A percentile compares a stretch with the other conserved stretches of the same genome.
Evolutionary conservation across 179 eudicot genomes (phyloP).

Genomic region (Corrigiola litoralis): DNA sequence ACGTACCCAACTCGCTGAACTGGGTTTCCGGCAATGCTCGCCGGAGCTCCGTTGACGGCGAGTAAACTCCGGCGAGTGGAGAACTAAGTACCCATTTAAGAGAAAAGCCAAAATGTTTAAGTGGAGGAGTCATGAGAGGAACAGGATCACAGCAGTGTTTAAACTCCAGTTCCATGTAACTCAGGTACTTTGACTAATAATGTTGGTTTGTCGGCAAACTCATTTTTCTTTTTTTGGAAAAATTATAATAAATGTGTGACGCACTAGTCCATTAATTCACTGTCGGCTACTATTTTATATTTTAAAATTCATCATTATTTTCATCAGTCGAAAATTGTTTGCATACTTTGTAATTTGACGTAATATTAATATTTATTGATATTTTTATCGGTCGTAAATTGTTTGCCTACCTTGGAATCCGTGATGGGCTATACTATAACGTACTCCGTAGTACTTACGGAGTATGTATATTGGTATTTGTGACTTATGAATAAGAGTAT

Average conservation of each 20-base stretch:
- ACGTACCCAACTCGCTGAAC: background rate
- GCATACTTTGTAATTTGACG: no score
- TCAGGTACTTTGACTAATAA: constrained; percentile 38
- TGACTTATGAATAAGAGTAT: no score
- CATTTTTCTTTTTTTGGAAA: background rate
- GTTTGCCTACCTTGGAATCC: no score
- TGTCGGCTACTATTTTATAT: background rate
- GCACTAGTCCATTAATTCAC: background rate
- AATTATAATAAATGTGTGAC: background rate
- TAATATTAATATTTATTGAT: no score
- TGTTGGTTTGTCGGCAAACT: constrained; percentile 8
- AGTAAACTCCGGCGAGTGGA: constrained; percentile 23
- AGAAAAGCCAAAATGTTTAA: constrained; percentile 57
- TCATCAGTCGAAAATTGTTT: no score
- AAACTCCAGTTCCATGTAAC: constrained; percentile 82
- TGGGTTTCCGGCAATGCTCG: constrained; percentile 24
- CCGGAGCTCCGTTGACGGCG: constrained; percentile 38
- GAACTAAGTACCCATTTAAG: background rate
- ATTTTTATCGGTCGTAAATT: no score
- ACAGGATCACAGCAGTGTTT: constrained; percentile 64
- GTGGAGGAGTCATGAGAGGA: constrained; percentile 73
- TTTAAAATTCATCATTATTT: no score
- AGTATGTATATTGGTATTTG: no score
- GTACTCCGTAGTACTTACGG: no score
- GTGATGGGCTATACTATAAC: no score